phyloP scores from a whole-genome alignment of 306 rosid species.

The Sophora flavescens region DNA sequence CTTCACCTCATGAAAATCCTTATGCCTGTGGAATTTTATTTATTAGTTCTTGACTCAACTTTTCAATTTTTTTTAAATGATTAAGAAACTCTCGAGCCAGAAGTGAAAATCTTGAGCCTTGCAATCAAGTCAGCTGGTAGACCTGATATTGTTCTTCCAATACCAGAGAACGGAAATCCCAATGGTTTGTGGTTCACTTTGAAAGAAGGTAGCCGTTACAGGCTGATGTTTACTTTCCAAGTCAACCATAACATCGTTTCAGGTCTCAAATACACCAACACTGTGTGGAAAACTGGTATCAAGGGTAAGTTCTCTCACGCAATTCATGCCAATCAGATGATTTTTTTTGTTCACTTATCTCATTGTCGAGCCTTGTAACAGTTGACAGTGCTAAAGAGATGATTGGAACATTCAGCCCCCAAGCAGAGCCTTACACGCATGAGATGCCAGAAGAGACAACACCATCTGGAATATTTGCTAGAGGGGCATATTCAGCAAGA shows the following conservation, averaged over 20 bases:
- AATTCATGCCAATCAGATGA: neutral
- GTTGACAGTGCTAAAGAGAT: conserved; percentile 86
- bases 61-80: conserved; percentile 10
- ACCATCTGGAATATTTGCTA: conserved; percentile 88
- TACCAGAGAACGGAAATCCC: conserved; percentile 80
- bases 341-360: neutral
- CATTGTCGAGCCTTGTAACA: conserved; percentile 44
- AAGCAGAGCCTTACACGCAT: conserved; percentile 73
- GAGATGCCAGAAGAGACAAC: conserved; percentile 89
- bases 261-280: conserved; percentile 89
- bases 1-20: neutral
- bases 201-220: conserved; percentile 92
- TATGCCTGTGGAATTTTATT: neutral
- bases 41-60: conserved; percentile 5
- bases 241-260: conserved; percentile 88
- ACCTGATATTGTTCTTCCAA: conserved; percentile 73
- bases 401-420: conserved; percentile 95
- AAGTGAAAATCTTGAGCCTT: conserved; percentile 84
- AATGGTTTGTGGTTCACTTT: conserved; percentile 86
- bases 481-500: conserved; percentile 86
- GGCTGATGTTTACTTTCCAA: conserved; percentile 72
- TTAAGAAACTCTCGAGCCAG: conserved; percentile 86
- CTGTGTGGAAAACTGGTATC: conserved; percentile 88
- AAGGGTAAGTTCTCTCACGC: conserved; percentile 58
- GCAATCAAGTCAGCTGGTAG: conserved; percentile 73